Percentiles rank a stretch among this genome's conserved stretches.
Evolutionary conservation across 352 stramenopile genomes (phyloP).

Genomic region (Elongisporangium prolatum): DNA sequence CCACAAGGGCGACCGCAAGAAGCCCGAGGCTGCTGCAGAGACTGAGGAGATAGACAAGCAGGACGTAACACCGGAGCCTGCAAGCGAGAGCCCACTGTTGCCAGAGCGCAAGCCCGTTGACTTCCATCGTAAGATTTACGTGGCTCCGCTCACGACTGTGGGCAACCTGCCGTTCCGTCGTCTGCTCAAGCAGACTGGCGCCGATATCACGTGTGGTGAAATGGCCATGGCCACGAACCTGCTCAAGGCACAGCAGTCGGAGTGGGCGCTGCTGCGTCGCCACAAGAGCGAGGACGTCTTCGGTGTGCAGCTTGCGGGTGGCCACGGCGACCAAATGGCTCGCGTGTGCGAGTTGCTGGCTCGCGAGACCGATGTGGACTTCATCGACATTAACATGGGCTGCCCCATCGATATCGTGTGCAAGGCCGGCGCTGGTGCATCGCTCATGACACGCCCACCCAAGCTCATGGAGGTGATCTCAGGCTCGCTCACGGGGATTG

Average conservation of each 20-base stretch:
- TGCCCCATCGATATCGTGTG: constrained; percentile 98
- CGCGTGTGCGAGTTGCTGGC: constrained; percentile 92
- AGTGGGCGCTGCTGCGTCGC: constrained; percentile 97
- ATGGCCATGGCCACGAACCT: constrained; percentile 97
- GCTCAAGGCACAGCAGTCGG: constrained; percentile 91
- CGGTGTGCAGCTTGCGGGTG: constrained; percentile 95
- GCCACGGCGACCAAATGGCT: constrained; percentile 92
- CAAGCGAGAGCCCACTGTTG: constrained; percentile 38
- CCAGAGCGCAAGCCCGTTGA: constrained; percentile 91
- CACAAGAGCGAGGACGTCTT: constrained; percentile 98
- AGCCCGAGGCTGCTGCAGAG: constrained; percentile 7
- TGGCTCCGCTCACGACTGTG: constrained; percentile 98
- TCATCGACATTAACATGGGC: constrained; percentile 99
- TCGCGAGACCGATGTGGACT: constrained; percentile 93
- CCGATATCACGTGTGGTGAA: constrained; percentile 99
- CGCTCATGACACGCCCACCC: constrained; percentile 92
- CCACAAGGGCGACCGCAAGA: constrained; percentile 37
- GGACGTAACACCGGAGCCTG: constrained; percentile 22
- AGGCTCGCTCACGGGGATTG: constrained; percentile 78
- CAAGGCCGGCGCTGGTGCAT: constrained; percentile 82
- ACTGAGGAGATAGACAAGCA: constrained; percentile 5
- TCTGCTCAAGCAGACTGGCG: constrained; percentile 96
- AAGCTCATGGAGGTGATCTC: constrained; percentile 89
- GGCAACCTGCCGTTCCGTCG: constrained; percentile 99
- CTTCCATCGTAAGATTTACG: constrained; percentile 98